These are phyloP conservation scores for Beauveria scarabaeidicola DNA, from an alignment of 2,329 filamentous ascomycete species.

Conservation along the genomic window DNA sequence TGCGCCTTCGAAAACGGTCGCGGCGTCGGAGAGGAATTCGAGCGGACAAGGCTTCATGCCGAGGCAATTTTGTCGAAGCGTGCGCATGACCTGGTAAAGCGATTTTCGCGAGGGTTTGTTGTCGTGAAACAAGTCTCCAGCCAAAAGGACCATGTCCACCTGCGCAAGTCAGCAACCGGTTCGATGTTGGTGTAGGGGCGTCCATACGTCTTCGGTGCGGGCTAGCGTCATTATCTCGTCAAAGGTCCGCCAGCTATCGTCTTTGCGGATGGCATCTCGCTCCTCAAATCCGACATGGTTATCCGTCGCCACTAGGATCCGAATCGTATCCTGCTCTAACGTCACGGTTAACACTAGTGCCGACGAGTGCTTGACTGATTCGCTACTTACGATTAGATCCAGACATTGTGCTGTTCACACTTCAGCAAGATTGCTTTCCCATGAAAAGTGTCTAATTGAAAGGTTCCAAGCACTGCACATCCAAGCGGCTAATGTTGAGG, in stretches of 20 bases:
- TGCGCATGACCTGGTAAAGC: constrained; percentile 96
- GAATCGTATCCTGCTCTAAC: constrained; percentile 70
- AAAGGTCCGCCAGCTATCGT: constrained; percentile 95
- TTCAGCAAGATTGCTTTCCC: background rate
- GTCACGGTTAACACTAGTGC: background rate
- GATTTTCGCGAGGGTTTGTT: constrained; percentile 95
- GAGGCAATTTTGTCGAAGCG: constrained; percentile 83
- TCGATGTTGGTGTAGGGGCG: background rate
- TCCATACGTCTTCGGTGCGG: constrained; percentile 62
- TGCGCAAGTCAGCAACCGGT: constrained; percentile 19
- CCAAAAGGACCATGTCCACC: constrained; percentile 94
- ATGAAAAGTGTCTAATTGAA: background rate
- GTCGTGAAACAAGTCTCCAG: constrained; percentile 93
- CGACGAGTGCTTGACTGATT: background rate
- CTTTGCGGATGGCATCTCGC: constrained; percentile 84
- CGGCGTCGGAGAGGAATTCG: constrained; percentile 88
- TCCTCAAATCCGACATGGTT: constrained; percentile 98
- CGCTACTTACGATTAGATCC: background rate
- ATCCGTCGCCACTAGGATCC: constrained; percentile 88
- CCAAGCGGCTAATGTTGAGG: background rate
- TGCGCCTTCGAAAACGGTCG: constrained; percentile 79
- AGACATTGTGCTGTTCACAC: background rate
- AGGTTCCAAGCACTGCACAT: background rate
- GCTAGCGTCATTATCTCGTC: constrained; percentile 91
- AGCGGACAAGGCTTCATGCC: constrained; percentile 94